A percentile compares a stretch with the other conserved stretches of the same genome.
Conservation (phyloP, 225 moss, liverwort and hornwort genomes). For the Straminergon stramineum region DNA sequence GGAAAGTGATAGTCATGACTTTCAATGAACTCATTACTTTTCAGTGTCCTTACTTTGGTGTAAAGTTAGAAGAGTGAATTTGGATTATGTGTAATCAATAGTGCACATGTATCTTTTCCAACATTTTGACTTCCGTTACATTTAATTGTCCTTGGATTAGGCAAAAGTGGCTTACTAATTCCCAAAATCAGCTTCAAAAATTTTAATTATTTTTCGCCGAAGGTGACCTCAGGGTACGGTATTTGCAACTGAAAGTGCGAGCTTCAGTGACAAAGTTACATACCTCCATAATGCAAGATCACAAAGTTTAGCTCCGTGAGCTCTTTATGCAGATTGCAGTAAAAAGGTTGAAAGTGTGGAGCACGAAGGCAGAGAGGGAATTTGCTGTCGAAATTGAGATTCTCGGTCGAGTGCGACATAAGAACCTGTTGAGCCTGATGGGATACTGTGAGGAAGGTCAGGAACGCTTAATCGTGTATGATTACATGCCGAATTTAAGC, state of each 20-base stretch:
- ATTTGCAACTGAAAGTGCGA: background rate
- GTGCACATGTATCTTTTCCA: background rate
- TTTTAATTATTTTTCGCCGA: too few species aligned
- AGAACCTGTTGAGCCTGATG: constrained; percentile 62
- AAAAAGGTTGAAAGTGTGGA: constrained; percentile 90
- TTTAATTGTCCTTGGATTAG: background rate
- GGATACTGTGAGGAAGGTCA: constrained; percentile 91
- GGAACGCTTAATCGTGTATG: constrained; percentile 86
- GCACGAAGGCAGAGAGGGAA: constrained; percentile 81
- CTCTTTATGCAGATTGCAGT: constrained; percentile 67
- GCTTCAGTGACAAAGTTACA: background rate
- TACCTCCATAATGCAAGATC: background rate
- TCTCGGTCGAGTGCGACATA: constrained; percentile 82
- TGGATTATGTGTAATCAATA: background rate
- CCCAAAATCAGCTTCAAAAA: background rate
- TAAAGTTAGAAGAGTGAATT: background rate
- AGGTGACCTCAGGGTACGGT: background rate
- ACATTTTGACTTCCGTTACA: background rate
- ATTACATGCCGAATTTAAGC: constrained; percentile 87
- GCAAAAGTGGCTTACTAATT: background rate
- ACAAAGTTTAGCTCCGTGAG: background rate
- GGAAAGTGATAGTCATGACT: background rate
- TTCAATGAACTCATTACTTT: background rate
- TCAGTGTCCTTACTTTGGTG: background rate
- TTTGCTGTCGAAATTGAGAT: constrained; percentile 95